phyloP scores from a whole-genome alignment of 441 rosid genomes.

The Oxalis stricta region DNA sequence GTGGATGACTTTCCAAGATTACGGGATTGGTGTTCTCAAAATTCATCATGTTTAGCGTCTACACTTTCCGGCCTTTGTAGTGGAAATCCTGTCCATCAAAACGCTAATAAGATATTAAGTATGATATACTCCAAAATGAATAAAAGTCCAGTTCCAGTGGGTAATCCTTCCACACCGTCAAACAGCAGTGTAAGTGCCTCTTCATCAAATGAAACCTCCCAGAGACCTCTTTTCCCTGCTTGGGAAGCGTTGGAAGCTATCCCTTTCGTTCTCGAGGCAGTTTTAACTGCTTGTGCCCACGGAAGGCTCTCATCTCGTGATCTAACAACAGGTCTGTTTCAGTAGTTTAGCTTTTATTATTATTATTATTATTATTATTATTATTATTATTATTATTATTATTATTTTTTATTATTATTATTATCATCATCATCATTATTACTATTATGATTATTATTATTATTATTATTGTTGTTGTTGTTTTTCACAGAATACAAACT shows the following conservation, averaged over 20 bases:
- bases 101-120: conserved; percentile 38
- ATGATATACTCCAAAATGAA: conserved; percentile 49
- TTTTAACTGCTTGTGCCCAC: conserved; percentile 57
- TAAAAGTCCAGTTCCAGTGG: conserved; percentile 18
- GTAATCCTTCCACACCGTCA: conserved; percentile 27
- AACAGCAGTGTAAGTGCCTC: conserved; percentile 26
- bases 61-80: conserved; percentile 31
- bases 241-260: conserved; percentile 63
- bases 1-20: conserved; percentile 43
- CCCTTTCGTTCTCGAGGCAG: conserved; percentile 56
- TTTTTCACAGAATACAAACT: no score
- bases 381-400: no score
- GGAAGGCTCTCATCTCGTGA: conserved; percentile 59
- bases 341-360: background rate
- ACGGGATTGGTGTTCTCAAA: conserved; percentile 57
- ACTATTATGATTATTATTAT: no score
- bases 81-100: conserved; percentile 47
- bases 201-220: conserved; percentile 26
- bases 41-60: conserved; percentile 42
- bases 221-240: conserved; percentile 46
- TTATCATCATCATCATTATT: no score
- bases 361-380: no score
- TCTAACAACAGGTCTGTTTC: conserved; percentile 39
- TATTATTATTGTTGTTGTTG: no score
- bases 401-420: no score